Percentiles rank a stretch among this genome's conserved stretches.
These are phyloP conservation scores for Leonotis leonurus DNA, from an alignment of 257 asterid species.

Conservation along the genomic window DNA sequence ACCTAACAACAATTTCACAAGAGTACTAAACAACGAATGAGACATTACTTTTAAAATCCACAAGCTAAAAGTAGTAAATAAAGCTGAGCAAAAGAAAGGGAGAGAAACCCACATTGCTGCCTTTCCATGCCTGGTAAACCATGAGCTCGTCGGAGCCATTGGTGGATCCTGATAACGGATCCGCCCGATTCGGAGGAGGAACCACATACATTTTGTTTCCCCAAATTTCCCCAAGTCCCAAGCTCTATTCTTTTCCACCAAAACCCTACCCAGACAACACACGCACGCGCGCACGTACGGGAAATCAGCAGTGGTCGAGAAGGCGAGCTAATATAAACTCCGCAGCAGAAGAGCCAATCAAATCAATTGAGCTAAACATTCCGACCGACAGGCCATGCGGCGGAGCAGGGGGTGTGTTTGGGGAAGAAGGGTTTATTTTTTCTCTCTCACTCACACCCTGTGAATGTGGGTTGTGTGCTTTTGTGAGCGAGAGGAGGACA, in stretches of 20 bases:
- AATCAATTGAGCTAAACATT: conserved; percentile 18
- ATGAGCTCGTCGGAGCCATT: conserved; percentile 51
- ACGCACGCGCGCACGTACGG: conserved; percentile 1
- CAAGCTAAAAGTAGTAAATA: background rate
- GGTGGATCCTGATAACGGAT: conserved; percentile 71
- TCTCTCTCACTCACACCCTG: background rate
- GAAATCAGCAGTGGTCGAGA: background rate
- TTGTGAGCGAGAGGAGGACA: conserved; percentile 18
- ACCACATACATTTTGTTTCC: conserved; percentile 59
- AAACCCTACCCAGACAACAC: conserved; percentile 16
- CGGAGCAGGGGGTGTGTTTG: conserved; percentile 40
- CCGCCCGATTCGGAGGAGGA: conserved; percentile 77
- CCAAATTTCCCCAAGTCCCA: conserved; percentile 19
- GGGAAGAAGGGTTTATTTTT: conserved; percentile 18
- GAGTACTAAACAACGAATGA: background rate
- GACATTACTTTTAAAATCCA: background rate
- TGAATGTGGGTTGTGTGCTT: background rate
- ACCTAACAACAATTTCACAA: background rate
- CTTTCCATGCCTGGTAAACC: conserved; percentile 93
- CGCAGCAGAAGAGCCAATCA: background rate
- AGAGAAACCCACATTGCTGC: conserved; percentile 69
- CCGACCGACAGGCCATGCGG: conserved; percentile 50
- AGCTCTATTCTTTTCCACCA: conserved; percentile 24
- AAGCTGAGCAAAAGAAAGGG: background rate
- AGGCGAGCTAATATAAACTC: conserved; percentile 13